These are phyloP conservation scores for Pholiota conissans DNA, from an alignment of 768 basidiomycete species.

Conservation along the genomic window DNA sequence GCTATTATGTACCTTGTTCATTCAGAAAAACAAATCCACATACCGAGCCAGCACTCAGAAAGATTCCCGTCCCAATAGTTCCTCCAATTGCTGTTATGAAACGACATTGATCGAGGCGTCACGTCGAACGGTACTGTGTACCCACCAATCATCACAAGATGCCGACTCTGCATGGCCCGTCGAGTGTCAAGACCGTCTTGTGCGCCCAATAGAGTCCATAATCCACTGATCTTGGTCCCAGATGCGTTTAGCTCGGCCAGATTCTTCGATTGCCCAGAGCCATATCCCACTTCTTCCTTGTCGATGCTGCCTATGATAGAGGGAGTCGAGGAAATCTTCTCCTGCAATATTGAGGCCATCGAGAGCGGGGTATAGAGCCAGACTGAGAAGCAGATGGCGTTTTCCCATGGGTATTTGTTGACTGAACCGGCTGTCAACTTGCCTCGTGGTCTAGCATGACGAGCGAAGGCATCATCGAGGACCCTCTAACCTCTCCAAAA, in stretches of 20 bases:
- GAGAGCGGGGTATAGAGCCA: background rate
- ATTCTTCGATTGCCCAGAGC: background rate
- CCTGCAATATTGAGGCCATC: background rate
- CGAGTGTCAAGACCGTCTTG: slow-evolving; percentile 29
- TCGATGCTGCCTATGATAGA: background rate
- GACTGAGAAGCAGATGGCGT: background rate
- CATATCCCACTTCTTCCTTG: background rate
- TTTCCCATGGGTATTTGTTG: background rate
- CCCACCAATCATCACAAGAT: slow-evolving; percentile 33
- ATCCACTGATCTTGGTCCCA: background rate
- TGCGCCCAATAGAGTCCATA: slow-evolving; percentile 25
- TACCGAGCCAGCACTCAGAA: slow-evolving; percentile 58
- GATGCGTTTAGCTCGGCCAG: background rate
- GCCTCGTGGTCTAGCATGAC: background rate
- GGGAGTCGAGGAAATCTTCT: background rate
- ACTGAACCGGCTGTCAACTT: background rate
- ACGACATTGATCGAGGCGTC: background rate
- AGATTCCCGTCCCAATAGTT: slow-evolving; percentile 62
- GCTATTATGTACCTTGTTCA: background rate
- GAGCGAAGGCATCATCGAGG: background rate
- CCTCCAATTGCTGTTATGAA: slow-evolving; percentile 46
- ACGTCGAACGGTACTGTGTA: background rate
- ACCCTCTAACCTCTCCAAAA: no score
- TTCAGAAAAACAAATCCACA: slow-evolving; percentile 11
- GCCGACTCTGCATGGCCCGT: slow-evolving; percentile 29